phyloP scores from a whole-genome alignment of 805 yeast genomes.

The Maudiozyma turicensis region DNA sequence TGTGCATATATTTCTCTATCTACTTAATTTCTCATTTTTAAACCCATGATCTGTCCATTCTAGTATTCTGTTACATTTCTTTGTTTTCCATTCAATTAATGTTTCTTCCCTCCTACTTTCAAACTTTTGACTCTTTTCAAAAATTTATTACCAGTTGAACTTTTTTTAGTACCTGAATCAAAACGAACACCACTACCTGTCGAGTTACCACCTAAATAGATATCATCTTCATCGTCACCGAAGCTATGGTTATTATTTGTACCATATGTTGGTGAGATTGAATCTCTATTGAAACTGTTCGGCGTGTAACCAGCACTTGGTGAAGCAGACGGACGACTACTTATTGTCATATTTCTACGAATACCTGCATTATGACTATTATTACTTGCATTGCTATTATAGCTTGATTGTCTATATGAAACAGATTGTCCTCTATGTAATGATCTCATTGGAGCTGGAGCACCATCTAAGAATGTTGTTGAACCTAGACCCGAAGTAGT shows the following conservation, averaged over 20 bases:
- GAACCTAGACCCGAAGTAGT: conserved; percentile 85
- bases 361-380: conserved; percentile 10
- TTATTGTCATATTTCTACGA: conserved; percentile 10
- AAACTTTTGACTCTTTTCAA: conserved; percentile 82
- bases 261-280: background rate
- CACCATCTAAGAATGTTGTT: conserved; percentile 89
- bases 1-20: no score
- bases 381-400: conserved; percentile 5
- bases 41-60: no score
- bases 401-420: conserved; percentile 47
- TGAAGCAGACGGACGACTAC: conserved; percentile 6
- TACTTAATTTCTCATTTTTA: no score
- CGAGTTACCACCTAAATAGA: conserved; percentile 10
- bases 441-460: conserved; percentile 66
- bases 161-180: conserved; percentile 21
- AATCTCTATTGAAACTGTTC: background rate
- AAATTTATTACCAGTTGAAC: conserved; percentile 43
- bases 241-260: background rate
- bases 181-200: conserved; percentile 17
- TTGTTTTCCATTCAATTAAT: background rate
- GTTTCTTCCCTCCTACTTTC: conserved; percentile 46
- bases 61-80: no score
- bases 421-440: conserved; percentile 78
- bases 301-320: background rate
- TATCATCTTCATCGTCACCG: conserved; percentile 25